Percentiles rank a stretch among this genome's conserved stretches.
These are phyloP conservation scores for Laguncularia racemosa DNA, from an alignment of 345 rosid species.

Conservation along the genomic window DNA sequence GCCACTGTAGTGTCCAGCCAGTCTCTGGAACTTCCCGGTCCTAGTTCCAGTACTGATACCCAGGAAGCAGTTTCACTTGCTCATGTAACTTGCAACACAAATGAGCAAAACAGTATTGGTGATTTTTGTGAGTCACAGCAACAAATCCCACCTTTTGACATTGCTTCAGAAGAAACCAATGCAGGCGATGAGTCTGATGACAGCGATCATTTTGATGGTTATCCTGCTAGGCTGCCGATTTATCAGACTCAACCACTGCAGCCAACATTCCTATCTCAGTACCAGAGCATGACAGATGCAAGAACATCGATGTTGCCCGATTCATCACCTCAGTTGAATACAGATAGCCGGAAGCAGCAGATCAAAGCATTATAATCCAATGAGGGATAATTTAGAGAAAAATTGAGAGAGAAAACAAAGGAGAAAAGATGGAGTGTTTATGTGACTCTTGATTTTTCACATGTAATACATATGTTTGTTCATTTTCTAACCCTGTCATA, in stretches of 20 bases:
- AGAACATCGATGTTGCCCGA: constrained; percentile 34
- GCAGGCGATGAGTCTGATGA: constrained; percentile 3
- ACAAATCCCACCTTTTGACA: constrained; percentile 27
- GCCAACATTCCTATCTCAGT: constrained; percentile 44
- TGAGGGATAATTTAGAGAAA: not conserved
- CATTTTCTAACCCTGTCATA: no score
- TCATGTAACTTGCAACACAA: constrained; percentile 14
- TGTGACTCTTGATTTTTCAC: not conserved
- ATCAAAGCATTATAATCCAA: constrained; percentile 13
- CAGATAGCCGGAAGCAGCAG: constrained; percentile 29
- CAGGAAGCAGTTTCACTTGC: constrained; percentile 11
- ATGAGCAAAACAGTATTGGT: constrained; percentile 13
- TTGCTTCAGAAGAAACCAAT: constrained; percentile 24
- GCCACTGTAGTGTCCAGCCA: constrained; percentile 8
- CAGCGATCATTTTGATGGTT: constrained; percentile 37
- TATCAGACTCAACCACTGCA: constrained; percentile 86
- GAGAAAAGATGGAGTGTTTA: not conserved
- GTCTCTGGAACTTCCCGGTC: constrained; percentile 25
- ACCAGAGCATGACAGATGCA: constrained; percentile 36
- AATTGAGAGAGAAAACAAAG: constrained; percentile 8
- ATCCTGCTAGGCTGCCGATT: constrained; percentile 47
- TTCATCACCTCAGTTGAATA: constrained; percentile 37
- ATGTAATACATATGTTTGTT: no score
- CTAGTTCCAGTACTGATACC: constrained; percentile 3
- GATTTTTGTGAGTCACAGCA: constrained; percentile 24